Conservation (phyloP, 768 basidiomycete genomes). For the Collybia sordida region DNA sequence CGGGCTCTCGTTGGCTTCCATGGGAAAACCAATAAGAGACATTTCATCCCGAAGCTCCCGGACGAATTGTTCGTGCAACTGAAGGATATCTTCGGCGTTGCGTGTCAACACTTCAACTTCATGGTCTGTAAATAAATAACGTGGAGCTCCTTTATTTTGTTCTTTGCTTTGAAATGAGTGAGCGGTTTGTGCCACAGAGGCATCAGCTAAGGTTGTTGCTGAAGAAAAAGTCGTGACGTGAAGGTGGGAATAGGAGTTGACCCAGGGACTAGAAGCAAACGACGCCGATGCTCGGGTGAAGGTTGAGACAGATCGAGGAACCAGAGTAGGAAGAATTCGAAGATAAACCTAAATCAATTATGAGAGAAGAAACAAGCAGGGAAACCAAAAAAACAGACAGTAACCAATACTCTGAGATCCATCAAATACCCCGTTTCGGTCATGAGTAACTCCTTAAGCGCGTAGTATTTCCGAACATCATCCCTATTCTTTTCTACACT, state of each 20-base stretch:
- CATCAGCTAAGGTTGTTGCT: constrained; percentile 22
- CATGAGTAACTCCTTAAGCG: constrained; percentile 79
- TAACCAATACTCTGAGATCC: constrained; percentile 76
- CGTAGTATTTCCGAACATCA: constrained; percentile 58
- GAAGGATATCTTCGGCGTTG: constrained; percentile 67
- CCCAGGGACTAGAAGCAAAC: constrained; percentile 44
- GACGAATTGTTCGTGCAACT: constrained; percentile 69
- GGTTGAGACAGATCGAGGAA: constrained; percentile 35
- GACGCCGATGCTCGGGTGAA: constrained; percentile 42
- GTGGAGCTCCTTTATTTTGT: constrained; percentile 31
- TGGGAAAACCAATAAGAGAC: constrained; percentile 48
- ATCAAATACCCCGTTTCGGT: constrained; percentile 83
- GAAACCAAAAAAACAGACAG: constrained; percentile 41
- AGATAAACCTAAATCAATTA: constrained; percentile 57
- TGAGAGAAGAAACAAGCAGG: not conserved
- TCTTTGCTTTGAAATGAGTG: constrained; percentile 20
- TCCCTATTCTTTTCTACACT: constrained; percentile 42
- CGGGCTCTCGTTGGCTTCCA: constrained; percentile 24
- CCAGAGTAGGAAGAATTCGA: constrained; percentile 52
- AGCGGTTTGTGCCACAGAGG: constrained; percentile 17
- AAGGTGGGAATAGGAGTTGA: constrained; percentile 40
- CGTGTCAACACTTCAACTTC: constrained; percentile 63
- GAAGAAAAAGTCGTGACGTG: constrained; percentile 27
- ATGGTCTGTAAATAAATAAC: constrained; percentile 52
- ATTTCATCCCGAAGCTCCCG: constrained; percentile 50